These are phyloP conservation scores for Vinca minor DNA, from an alignment of 257 asterid genomes.

Conservation along the genomic window DNA sequence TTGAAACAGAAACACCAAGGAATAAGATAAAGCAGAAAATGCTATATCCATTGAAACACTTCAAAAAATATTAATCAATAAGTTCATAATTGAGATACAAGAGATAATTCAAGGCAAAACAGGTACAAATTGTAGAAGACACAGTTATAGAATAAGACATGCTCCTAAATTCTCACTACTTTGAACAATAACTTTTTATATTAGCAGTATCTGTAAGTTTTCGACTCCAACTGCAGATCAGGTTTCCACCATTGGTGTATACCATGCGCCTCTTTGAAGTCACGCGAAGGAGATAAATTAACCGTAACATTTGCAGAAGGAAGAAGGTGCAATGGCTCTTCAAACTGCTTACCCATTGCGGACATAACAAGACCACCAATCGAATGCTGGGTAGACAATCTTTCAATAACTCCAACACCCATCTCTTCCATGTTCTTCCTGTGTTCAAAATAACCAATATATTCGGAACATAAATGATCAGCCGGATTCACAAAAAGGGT, in stretches of 20 bases:
- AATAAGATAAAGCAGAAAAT: no score
- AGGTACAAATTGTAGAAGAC: neutral
- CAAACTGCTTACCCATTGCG: constrained; percentile 51
- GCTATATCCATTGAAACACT: no score
- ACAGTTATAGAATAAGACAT: no score
- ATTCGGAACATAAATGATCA: constrained; percentile 75
- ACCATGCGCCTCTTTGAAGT: constrained; percentile 79
- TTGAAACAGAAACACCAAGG: no score
- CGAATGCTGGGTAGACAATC: constrained; percentile 75
- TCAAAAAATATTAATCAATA: no score
- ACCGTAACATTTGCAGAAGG: constrained; percentile 68
- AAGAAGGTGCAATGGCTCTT: constrained; percentile 73
- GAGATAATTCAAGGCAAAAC: neutral
- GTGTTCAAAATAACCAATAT: constrained; percentile 77
- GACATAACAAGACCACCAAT: constrained; percentile 59
- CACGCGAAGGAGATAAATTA: constrained; percentile 39
- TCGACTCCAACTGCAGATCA: constrained; percentile 43
- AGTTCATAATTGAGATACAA: no score
- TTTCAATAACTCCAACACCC: constrained; percentile 66
- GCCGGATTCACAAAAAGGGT: constrained; percentile 54
- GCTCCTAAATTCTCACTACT: neutral
- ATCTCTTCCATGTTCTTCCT: constrained; percentile 67
- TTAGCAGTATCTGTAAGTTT: constrained; percentile 29
- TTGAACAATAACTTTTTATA: neutral
- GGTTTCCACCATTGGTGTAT: constrained; percentile 94